Evolutionary conservation across 1,284 basidiomycete genomes (phyloP).

Genomic region (Cystobasidium sp.): DNA sequence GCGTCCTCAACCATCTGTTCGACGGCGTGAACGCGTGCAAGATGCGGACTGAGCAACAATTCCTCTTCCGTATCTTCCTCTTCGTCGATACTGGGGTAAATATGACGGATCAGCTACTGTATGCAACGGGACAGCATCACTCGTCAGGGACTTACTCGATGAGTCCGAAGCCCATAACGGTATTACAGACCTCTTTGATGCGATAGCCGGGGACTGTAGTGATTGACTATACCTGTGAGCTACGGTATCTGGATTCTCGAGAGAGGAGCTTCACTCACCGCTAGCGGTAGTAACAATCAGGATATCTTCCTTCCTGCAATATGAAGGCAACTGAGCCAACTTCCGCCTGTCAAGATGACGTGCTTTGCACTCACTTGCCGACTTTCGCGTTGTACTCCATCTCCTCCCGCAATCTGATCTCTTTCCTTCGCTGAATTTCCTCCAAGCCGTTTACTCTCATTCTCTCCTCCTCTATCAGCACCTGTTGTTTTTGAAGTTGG

Average conservation of each 20-base stretch:
- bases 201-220: slow-evolving; percentile 24
- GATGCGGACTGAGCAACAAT: slow-evolving; percentile 1
- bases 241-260: not conserved
- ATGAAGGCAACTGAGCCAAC: not conserved
- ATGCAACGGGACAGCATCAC: not conserved
- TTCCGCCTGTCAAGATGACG: not conserved
- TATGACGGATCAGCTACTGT: not conserved
- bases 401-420: not conserved
- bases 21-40: slow-evolving; percentile 18
- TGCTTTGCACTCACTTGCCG: not conserved
- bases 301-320: slow-evolving; percentile 18
- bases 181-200: slow-evolving; percentile 31
- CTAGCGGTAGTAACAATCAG: slow-evolving; percentile 17
- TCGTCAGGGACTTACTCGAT: slow-evolving; percentile 1
- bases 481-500: not conserved
- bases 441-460: not conserved
- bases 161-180: slow-evolving; percentile 18
- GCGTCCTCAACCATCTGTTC: slow-evolving; percentile 31
- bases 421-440: not conserved
- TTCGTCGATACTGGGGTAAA: not conserved
- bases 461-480: not conserved
- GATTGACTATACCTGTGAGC: not conserved
- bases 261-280: not conserved
- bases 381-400: slow-evolving; percentile 9
- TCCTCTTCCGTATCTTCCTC: slow-evolving; percentile 26